Conservation (phyloP, 2,329 filamentous ascomycete species). For the Beauveria bassiana region DNA sequence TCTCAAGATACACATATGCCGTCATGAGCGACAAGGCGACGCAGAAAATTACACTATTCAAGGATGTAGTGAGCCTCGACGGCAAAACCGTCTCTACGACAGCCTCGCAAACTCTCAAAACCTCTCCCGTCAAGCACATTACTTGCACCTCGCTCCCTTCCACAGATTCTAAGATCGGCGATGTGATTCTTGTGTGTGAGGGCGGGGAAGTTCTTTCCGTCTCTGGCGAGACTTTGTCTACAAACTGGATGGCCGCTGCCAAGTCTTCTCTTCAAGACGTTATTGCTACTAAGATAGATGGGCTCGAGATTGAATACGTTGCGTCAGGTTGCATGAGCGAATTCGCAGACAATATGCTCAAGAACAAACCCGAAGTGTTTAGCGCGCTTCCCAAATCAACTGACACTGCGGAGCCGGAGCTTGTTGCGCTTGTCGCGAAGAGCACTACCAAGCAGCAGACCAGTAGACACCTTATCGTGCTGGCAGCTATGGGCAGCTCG, state of each 20-base stretch:
- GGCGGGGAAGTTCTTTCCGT: conserved; percentile 55
- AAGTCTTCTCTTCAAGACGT: conserved; percentile 28
- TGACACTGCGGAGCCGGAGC: conserved; percentile 37
- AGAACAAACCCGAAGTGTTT: conserved; percentile 44
- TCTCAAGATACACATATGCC: conserved; percentile 54
- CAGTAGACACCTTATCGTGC: conserved; percentile 24
- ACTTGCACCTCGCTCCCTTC: conserved; percentile 23
- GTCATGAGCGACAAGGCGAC: conserved; percentile 42
- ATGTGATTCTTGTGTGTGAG: conserved; percentile 48
- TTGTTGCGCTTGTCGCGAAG: conserved; percentile 45
- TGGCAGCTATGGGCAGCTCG: conserved; percentile 24
- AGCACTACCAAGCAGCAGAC: conserved; percentile 23
- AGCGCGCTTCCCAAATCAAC: conserved; percentile 42
- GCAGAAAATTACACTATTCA: conserved; percentile 51
- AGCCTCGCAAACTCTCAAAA: conserved; percentile 34
- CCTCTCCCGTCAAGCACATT: conserved; percentile 28
- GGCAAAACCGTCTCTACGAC: conserved; percentile 46
- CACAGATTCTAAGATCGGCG: conserved; percentile 20
- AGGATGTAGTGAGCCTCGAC: conserved; percentile 44
- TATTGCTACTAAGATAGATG: conserved; percentile 23
- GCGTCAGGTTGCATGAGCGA: conserved; percentile 38
- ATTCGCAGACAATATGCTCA: conserved; percentile 47
- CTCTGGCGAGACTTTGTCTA: conserved; percentile 41
- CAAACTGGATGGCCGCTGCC: conserved; percentile 28
- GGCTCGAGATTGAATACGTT: conserved; percentile 42